Base-by-base conservation (phyloP, 2,329 filamentous ascomycete species). In the Colletotrichum plurivorum region DNA sequence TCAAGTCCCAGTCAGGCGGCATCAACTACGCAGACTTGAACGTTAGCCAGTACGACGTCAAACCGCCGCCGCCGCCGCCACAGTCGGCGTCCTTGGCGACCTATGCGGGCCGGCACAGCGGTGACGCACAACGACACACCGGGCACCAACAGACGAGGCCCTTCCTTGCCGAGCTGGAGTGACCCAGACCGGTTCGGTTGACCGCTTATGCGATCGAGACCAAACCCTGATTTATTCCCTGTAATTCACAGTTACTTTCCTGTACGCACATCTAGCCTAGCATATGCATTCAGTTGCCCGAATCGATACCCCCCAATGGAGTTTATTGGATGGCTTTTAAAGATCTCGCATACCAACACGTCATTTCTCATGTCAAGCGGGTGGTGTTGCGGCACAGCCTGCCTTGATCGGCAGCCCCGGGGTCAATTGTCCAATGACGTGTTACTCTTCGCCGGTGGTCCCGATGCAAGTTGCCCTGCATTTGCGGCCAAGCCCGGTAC, bases 81-180 rank as follows among this genome's bases (percentile, higher is more conserved):
- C 53, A 57, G 20, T 54, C 59, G 59, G 31, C 20, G 4, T 51
- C 56, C 46, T 18, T 43, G 27, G 48, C 63, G 27, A 25, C 59
- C 9, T 67, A 41, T 15, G 58, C 49, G 4, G 57, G 48, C n/a
- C 18, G 45, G 27, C 22, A 27, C 10, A 15, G 31, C 27, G 25
- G 18, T 16, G 65, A 64, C 5, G 27, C 53, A 1, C 16, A 46
- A 6, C 63, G 41, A 39, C 63, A 39, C 6, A 15, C 39, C 2
- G 52, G 31, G 20, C 54, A 27, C n/a, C 61, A 69, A 36, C 52
- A 57, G 18, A n/a, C n/a, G 16, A 63, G 55, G 27, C 62, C 55
- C 6, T 61, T 69, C 22, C 18, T 62, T 8, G 63, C 67, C 63
- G 67, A 67, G 57, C 39, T 67, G 63, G 63, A 67, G 25, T 69